A percentile compares a stretch with the other conserved stretches of the same genome.
Conservation (phyloP, 1,139 yeast genomes). For the Candida sp. region DNA sequence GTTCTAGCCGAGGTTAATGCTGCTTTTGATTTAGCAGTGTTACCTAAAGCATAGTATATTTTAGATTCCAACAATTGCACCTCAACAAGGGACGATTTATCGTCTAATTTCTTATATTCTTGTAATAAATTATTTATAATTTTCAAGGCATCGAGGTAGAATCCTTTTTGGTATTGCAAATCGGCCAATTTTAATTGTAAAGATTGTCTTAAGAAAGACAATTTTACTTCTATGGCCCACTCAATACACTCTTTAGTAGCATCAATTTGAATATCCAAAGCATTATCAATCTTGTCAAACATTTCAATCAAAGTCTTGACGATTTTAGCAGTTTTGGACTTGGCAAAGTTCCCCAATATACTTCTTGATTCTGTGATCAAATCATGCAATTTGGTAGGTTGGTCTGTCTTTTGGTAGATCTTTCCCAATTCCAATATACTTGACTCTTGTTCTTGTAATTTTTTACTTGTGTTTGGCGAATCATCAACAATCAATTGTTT, state of each 20-base stretch:
- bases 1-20: conserved; percentile 95
- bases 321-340: conserved; percentile 92
- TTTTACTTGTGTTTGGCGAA: conserved; percentile 24
- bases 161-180: conserved; percentile 62
- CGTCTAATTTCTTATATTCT: conserved; percentile 93
- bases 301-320: conserved; percentile 74
- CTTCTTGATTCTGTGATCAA: conserved; percentile 70
- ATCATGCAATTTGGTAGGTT: conserved; percentile 50
- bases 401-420: conserved; percentile 44
- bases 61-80: conserved; percentile 91
- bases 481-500: conserved; percentile 33
- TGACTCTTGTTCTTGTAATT: conserved; percentile 52
- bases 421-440: conserved; percentile 65
- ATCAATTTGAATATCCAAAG: conserved; percentile 68
- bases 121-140: conserved; percentile 69
- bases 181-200: conserved; percentile 82
- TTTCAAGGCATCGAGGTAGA: conserved; percentile 67
- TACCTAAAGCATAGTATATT: conserved; percentile 88
- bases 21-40: conserved; percentile 90
- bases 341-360: conserved; percentile 75
- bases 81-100: conserved; percentile 91
- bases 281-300: conserved; percentile 65
- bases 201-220: conserved; percentile 85
- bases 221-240: conserved; percentile 83
- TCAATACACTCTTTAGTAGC: conserved; percentile 79